Evolutionary conservation across 2,329 filamentous ascomycete species (phyloP), one percentile per base, ranked within the genome.

Genomic region (Calycina herbarum): DNA sequence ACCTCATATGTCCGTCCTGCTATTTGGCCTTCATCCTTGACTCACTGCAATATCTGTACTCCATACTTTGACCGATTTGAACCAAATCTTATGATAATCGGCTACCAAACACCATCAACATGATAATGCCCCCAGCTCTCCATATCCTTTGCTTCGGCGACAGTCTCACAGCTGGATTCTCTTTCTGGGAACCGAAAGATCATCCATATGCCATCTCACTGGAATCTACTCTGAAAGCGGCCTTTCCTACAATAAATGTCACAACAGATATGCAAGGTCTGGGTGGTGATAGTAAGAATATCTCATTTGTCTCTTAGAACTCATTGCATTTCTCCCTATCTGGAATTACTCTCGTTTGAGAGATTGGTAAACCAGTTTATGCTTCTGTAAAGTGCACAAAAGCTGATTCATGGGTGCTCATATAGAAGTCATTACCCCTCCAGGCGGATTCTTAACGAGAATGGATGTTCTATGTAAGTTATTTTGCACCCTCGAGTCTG

Each of bases 171-270:
- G 80, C 79, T 13, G 88, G 88, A 54, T 88, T 79, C 74, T 78
- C 79, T 35, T 62, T 68, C 65, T 77, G 70, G 57, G 84, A 83
- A 24, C 61, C 76, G 15, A 29, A 74, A 3, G 78, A 77, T 57
- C 80, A 85, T 66, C 86, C 88, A 0, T 90, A 90, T 77, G 79
- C 80, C 5, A 71, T 75, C 29, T 78, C 78, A 64, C 77, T 90
- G 15, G 71, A 78, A 66, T 73, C 81, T 62, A 79, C 79, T 65
- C 78, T 88, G 40, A 74, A 78, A 31, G 78, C 78, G 35, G 80
- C 79, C 1, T 82, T 86, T 59, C 79, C 81, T 2, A 71, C 73
- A n/a, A 70, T 77, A 24, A 73, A 79, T 24, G 74, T 86, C 60
- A 67, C 74, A 20, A 77, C 75, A 17, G 76, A 81, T 62, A 79